Conservation (phyloP, 768 basidiomycete genomes). For the Serendipita sp. region DNA sequence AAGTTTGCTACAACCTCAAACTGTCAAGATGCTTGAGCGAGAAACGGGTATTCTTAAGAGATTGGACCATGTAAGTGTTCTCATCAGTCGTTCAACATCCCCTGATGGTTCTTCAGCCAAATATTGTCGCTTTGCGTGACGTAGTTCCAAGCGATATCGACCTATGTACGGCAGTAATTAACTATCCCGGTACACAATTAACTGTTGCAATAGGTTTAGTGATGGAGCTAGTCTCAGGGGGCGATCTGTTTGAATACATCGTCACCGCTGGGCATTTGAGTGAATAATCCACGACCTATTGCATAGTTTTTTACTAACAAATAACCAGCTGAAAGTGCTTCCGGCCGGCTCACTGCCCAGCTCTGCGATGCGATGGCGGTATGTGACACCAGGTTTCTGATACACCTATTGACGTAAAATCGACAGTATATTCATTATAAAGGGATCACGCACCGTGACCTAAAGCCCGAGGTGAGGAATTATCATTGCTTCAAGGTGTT, state of each 20-base stretch:
- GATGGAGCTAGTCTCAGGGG: constrained; percentile 72
- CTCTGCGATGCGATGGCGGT: constrained; percentile 49
- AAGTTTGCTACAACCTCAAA: constrained; percentile 19
- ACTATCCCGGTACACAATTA: not conserved
- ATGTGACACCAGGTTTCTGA: constrained; percentile 3
- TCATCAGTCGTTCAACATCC: not conserved
- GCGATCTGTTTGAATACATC: constrained; percentile 69
- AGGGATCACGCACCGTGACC: constrained; percentile 81
- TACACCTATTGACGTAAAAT: constrained; percentile 10
- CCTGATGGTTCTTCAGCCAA: constrained; percentile 24
- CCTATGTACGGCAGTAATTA: constrained; percentile 15
- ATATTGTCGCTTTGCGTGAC: constrained; percentile 69
- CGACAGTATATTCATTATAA: constrained; percentile 32
- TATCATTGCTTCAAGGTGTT: not conserved
- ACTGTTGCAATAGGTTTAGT: constrained; percentile 28
- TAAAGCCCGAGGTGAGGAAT: constrained; percentile 45
- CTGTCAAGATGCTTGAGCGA: constrained; percentile 33
- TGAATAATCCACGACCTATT: constrained; percentile 22
- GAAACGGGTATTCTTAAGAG: constrained; percentile 68
- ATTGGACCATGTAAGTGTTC: constrained; percentile 39
- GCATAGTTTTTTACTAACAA: not conserved
- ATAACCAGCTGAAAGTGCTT: constrained; percentile 23
- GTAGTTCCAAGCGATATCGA: constrained; percentile 49
- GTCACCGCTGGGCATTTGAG: constrained; percentile 39
- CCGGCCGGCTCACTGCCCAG: constrained; percentile 61